Evolutionary conservation across 1,284 basidiomycete species (phyloP).

Genomic region (Hemileia vastatrix): DNA sequence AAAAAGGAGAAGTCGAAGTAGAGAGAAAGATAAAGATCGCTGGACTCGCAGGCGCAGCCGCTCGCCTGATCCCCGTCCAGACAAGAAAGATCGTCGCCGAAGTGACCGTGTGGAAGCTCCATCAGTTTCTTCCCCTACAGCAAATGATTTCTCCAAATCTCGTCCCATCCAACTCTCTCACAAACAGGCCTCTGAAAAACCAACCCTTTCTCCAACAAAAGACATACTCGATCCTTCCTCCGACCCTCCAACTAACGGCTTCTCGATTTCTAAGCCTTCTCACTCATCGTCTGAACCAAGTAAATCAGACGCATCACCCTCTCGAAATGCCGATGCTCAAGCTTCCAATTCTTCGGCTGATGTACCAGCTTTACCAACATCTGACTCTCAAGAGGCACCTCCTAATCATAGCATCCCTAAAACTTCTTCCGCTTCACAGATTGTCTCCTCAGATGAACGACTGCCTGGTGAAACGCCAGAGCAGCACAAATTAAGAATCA

Average conservation of each 20-base stretch:
- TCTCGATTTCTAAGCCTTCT: not conserved
- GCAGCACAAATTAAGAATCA: conserved; percentile 23
- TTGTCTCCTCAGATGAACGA: no score
- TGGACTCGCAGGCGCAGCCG: conserved; percentile 12
- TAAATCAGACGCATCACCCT: not conserved
- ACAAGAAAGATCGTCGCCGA: conserved; percentile 5
- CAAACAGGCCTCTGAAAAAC: not conserved
- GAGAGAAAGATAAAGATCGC: conserved; percentile 31
- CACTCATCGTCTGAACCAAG: not conserved
- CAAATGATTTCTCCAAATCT: not conserved
- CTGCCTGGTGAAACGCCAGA: conserved; percentile 23
- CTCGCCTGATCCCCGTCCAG: conserved; percentile 14
- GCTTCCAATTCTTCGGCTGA: conserved; percentile 19
- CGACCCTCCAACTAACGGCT: not conserved
- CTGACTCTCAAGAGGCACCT: conserved; percentile 22
- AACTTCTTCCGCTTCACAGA: no score
- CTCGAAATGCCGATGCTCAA: not conserved
- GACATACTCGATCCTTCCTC: not conserved
- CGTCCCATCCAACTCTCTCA: not conserved
- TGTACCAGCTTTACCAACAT: conserved; percentile 14
- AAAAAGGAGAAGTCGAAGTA: conserved; percentile 43
- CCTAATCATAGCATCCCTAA: no score
- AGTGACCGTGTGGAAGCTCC: not conserved
- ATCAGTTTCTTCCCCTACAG: not conserved
- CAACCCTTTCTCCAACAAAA: not conserved